Evolutionary conservation across 345 rosid genomes (phyloP), one percentile per base, ranked within the genome.

Genomic region (Sonneratia alba): DNA sequence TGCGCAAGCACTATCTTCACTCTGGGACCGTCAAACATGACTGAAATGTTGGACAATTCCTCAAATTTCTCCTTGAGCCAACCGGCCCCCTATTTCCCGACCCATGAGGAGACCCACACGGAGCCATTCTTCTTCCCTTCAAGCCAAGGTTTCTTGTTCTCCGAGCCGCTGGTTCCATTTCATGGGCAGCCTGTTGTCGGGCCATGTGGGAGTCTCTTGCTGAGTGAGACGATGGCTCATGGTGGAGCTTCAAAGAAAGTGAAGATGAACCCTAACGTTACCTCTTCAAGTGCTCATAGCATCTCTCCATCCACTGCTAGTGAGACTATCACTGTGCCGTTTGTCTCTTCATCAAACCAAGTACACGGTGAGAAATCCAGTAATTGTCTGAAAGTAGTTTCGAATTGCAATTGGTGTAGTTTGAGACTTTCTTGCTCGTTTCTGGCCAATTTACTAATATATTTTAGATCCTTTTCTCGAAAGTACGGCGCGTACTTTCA

Each of bases 121-220:
- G 92, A 89, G 55, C 80, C 91, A 10, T 85, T 85, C 72, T 81
- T 85, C 81, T 82, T 84, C 55, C 90, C 87, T 13, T 4, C 55
- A 11, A 68, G 53, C 56, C 66, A 62, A 3, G 70, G 70, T 6
- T 68, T 68, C 36, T 43, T 22, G 9, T 18, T 45, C 36, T 18
- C 70, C 3, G 70, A 68, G 70, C 55, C 55, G 24, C 66, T 24
- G 66, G 16, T 62, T 62, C 66, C 66, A 62, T 68, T 68, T 27
- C 36, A n/a, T 12, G 73, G 66, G 56, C 63, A 57, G 11, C 59
- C 45, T 1, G 18, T 36, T 66, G 36, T 36, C 1, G 73, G 49
- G 2, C 73, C 66, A 21, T 22, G 55, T 22, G 70, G 70, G 53
- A 45, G 36, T 68, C 53, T 68, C 53, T n/a, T 68, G 36, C 56